Base-by-base conservation (phyloP, 2,329 filamentous ascomycete species). In the Monilinia fructicola region DNA sequence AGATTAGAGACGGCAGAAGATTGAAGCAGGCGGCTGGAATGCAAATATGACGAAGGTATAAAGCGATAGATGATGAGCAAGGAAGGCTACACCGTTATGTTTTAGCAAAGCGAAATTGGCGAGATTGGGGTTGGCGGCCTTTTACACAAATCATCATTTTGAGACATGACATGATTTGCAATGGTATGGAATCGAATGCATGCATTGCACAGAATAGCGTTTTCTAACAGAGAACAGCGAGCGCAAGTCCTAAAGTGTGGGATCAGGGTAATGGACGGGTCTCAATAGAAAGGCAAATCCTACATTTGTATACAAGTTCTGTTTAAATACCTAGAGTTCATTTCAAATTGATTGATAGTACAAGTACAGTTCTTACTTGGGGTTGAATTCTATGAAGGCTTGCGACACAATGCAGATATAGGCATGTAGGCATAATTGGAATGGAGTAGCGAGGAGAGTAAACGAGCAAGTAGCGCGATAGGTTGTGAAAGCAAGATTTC, bases 301-400 rank as follows among this genome's bases (percentile, higher is more conserved):
- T 60, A 38, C 60, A 23, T 50, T 65, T 65, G 54, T 65, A 65
- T 44, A 60, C n/a, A 61, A 52, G 42, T 67, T 55, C n/a, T 56
- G 53, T 54, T 67, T 67, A 35, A 18, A 50, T 40, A 54, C 48
- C 28, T 44, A 56, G 38, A 52, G 42, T 48, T 59, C 26, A 59
- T n/a, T 59, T 48, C 26, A 23, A 48, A 48, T 59, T 35, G 23
- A 46, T 59, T n/a, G 56, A 60, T 50, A 26, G 48, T 52, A 52
- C 11, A 52, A 50, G 58, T 61, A 60, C n/a, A 50, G 26, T 50
- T 26, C 14, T 60, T 50, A 21, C 28, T 40, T 7, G 26, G n/a
- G 31, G 9, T 38, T 38, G 16, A 46, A n/a, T 54, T 38, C 28
- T 14, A 54, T 35, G 52, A 21, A 21, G 31, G 35, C 11, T 38